Base-by-base conservation (phyloP, 140 eudicot species). In the Anethum foeniculum region DNA sequence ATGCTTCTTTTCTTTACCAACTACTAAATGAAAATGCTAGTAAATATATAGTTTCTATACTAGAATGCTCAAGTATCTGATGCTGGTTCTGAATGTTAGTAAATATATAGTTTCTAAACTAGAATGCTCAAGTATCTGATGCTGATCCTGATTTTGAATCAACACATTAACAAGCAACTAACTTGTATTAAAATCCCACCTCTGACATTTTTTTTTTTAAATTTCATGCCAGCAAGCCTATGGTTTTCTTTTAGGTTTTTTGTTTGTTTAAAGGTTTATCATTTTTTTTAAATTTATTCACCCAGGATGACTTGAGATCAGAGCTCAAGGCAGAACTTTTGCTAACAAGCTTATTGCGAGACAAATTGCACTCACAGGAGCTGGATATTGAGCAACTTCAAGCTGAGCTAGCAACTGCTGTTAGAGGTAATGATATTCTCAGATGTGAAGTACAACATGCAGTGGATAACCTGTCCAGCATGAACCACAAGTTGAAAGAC, bases 321-420 rank as follows among this genome's bases (percentile, higher is more conserved):
- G 98, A 90, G 90, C 84, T 93, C 49, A 96, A 87, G 85, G 96
- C 98, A 51, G 99, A 96, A 86, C 86, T 84, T 11, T 80, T 93
- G 80, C 76, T 96, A 79, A 96, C 99, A 44, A 86, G 89, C 81
- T 77, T 96, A 76, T 75, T 96, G 28, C 88, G 93, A 78, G 99
- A 96, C 78, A 91, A 90, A 77, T 83, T 96, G 80, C 91, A 88
- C 74, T 85, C 93, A 30, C 88, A 89, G 81, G 98, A 90, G 80
- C 82, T 83, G 77, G 96, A 96, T 62, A 65, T 93, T 7, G 99
- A 96, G 85, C 98, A 90, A 83, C 88, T 93, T 11, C 89, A 90
- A 71, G 99, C 97, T 84, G 98, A 93, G 85, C 76, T 91, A 80
- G 99, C 99, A 52, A 86, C 98, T 60, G 96, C 94, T 18, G 89